Base-by-base conservation (phyloP, 2,329 filamentous ascomycete species). In the Stemphylium lycopersici region DNA sequence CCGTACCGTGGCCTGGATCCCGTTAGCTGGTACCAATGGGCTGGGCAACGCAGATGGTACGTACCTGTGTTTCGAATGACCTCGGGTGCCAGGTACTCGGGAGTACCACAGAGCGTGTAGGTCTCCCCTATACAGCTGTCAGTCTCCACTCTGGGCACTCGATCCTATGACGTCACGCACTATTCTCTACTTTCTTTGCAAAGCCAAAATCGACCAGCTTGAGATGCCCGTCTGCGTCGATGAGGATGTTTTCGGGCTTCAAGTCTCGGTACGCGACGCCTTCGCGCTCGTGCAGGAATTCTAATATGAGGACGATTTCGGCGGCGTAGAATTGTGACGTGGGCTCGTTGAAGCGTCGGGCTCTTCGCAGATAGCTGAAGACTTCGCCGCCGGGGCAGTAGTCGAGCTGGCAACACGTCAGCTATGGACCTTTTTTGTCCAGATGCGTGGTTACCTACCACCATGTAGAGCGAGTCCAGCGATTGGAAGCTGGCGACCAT, bases 151-250 rank as follows among this genome's bases (percentile, higher is more conserved):
- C 5, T 18, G 12, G 18, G 13, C 31, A 16, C n/a, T 6, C 2
- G 6, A 1, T 24, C 7, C 15, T 16, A 33, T 37, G 42, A 61
- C 77, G n/a, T 51, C 31, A 63, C 60, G 13, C 48, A 83, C 81
- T 77, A 58, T 82, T 80, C 31, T 89, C 88, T 20, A 93, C 81
- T 59, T 89, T 85, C 80, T 93, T 93, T 39, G 90, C 90, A 70
- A 93, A 93, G 10, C 90, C 90, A 78, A 93, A 93, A 74, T 93
- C 90, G 4, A 93, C 90, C 43, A 93, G 80, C 75, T 91, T 91
- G 66, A 93, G 86, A 75, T 93, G 90, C 2, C 90, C 90, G 29
- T 91, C 83, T 41, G 82, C 84, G 70, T 93, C 90, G 22, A 93
- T 83, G 47, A 93, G 79, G 33, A 93, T 84, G 73, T 95, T 93